phyloP scores from a whole-genome alignment of 306 rosid genomes.

The Cotoneaster glaucophyllus region DNA sequence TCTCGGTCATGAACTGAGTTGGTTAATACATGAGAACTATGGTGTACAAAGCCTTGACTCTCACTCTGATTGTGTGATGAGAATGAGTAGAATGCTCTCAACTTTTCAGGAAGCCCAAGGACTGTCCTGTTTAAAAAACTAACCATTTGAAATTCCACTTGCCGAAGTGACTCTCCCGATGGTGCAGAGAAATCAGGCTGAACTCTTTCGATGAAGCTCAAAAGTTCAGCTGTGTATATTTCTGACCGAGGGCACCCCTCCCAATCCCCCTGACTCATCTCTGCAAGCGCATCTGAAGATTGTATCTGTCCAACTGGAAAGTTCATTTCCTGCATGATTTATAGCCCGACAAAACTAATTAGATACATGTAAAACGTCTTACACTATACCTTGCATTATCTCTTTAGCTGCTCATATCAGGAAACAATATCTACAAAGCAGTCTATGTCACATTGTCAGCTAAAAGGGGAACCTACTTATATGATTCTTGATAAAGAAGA shows the following conservation, averaged over 20 bases:
- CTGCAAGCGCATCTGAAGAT: slow-evolving; percentile 63
- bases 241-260: slow-evolving; percentile 92
- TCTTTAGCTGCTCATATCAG: neutral
- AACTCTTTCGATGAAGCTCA: slow-evolving; percentile 56
- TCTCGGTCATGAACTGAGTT: slow-evolving; percentile 71
- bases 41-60: slow-evolving; percentile 47
- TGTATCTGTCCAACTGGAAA: slow-evolving; percentile 71
- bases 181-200: slow-evolving; percentile 96
- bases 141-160: slow-evolving; percentile 86
- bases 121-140: slow-evolving; percentile 65
- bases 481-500: neutral
- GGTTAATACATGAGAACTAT: slow-evolving; percentile 45
- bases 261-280: slow-evolving; percentile 98
- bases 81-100: slow-evolving; percentile 45
- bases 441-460: neutral
- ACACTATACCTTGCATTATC: neutral
- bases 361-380: slow-evolving; percentile 6
- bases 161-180: slow-evolving; percentile 90
- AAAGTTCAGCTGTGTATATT: slow-evolving; percentile 67
- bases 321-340: slow-evolving; percentile 54
- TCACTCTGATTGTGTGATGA: slow-evolving; percentile 54
- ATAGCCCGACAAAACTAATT: slow-evolving; percentile 3
- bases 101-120: slow-evolving; percentile 68
- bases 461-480: neutral
- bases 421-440: neutral